These are phyloP conservation scores for Scenedesmus sp. DNA, from an alignment of 163 green algal species.

Conservation along the genomic window DNA sequence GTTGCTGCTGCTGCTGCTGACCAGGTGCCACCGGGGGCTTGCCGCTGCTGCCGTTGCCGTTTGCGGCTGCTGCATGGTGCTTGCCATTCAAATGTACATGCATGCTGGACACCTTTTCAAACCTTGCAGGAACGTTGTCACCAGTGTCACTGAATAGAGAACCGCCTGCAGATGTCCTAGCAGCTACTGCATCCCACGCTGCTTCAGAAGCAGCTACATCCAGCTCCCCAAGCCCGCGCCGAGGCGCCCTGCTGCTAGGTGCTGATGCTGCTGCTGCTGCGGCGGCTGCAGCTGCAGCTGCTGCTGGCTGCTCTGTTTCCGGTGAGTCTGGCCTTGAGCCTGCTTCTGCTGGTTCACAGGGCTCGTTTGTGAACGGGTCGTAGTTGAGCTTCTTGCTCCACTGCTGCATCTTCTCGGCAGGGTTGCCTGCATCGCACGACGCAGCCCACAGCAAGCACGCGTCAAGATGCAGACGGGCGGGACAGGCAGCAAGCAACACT, in stretches of 20 bases:
- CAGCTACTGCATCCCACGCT: conserved; percentile 27
- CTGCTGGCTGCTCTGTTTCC: conserved; percentile 11
- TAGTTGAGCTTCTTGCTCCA: conserved; percentile 64
- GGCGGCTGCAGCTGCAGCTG: conserved; percentile 23
- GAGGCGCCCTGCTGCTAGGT: not conserved
- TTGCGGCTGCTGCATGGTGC: not conserved
- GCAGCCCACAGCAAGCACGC: too few relatives aligned
- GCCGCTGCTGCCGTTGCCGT: conserved; percentile 21
- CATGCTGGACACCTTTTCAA: not conserved
- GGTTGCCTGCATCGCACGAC: conserved; percentile 66
- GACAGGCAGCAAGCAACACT: too few relatives aligned
- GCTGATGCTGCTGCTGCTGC: conserved; percentile 34
- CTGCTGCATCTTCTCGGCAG: conserved; percentile 75
- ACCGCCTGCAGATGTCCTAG: not conserved
- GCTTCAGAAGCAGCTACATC: conserved; percentile 20
- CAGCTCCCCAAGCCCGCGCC: not conserved
- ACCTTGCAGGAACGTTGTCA: not conserved
- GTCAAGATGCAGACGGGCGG: not conserved
- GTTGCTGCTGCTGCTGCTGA: not conserved
- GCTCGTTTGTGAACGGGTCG: not conserved
- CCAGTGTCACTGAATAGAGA: not conserved
- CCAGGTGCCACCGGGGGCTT: not conserved
- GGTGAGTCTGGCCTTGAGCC: not conserved
- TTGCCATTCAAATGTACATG: conserved; percentile 26
- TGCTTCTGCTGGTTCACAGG: not conserved